phyloP scores from a whole-genome alignment of 805 yeast genomes.

The Myxozyma neotropica region DNA sequence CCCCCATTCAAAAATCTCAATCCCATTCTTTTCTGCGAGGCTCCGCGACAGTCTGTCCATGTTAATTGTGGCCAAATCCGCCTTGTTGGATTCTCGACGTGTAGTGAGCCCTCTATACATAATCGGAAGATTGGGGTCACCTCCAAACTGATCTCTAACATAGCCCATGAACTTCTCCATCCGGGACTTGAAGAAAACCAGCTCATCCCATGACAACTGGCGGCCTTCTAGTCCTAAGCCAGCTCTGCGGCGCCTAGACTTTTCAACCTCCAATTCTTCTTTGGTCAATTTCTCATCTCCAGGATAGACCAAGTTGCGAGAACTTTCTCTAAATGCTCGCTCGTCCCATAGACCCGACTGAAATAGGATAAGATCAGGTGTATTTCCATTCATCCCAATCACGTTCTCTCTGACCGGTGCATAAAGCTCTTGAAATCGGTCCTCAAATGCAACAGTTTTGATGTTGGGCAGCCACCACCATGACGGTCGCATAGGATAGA shows the following conservation, averaged over 20 bases:
- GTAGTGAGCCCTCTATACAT: constrained; percentile 19
- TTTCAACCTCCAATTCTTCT: background rate
- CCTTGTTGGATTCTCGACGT: constrained; percentile 1
- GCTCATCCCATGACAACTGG: constrained; percentile 21
- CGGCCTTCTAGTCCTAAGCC: constrained; percentile 2
- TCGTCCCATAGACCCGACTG: constrained; percentile 21
- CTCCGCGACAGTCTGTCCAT: constrained; percentile 20
- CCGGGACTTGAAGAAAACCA: constrained; percentile 12
- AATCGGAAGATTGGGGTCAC: constrained; percentile 18
- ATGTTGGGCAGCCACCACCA: constrained; percentile 32
- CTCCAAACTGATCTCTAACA: constrained; percentile 17
- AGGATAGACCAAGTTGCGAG: background rate
- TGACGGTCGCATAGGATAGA: constrained; percentile 22
- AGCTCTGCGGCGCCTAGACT: background rate
- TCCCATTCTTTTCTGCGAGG: constrained; percentile 9
- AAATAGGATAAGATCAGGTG: constrained; percentile 18
- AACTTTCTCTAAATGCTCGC: constrained; percentile 28
- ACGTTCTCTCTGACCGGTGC: constrained; percentile 7
- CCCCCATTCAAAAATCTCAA: constrained; percentile 30
- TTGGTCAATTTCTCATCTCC: background rate
- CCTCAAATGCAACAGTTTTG: constrained; percentile 27
- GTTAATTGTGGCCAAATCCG: constrained; percentile 11
- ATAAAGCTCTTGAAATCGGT: constrained; percentile 18
- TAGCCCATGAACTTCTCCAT: constrained; percentile 9
- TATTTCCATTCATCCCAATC: constrained; percentile 12